Evolutionary conservation across 805 yeast genomes (phyloP), one percentile per base, ranked within the genome.

Genomic region (Teunomyces gatunensis): DNA sequence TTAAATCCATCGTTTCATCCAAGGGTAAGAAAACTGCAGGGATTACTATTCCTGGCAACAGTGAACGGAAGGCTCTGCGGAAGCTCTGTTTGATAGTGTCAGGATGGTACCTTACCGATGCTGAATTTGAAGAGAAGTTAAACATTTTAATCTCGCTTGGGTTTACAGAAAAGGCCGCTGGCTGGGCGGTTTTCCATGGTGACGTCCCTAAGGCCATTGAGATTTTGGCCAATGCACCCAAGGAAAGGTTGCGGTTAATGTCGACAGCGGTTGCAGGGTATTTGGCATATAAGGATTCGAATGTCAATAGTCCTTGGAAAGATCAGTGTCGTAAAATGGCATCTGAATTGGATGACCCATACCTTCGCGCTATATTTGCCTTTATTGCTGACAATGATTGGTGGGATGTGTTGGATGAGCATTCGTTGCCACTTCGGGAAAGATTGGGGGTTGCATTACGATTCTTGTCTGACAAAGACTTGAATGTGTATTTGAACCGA

Each of bases 111-210:
- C 83, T 88, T 56, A 83, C 89, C 1, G 78, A 80, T 13, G 70
- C 79, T 21, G 96, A 89, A 60, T 76, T 89, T 51, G 96, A 90
- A 54, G 82, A 78, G 34, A 83, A 85, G 51, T 75, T 87, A 34
- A 67, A 69, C 18, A 71, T 74, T 35, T 72, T 92, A 35, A 80
- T 84, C 18, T 64, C 69, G 0, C 64, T 70, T 12, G 90, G 87
- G 0, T 78, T 80, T 49, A 79, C 78, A 52, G 96, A 90, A 51
- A 84, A 92, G 60, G 98, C 99, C 0, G 99, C 97, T 0, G 98
- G 96, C 0, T 89, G 96, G 96, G 97, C 97, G 0, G 91, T 90
- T 0, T 92, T 92, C 64, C 92, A 89, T 61, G 97, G 96, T 5
- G 88, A 90, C 63, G 87, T 92, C 2, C 77, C 80, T 2, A 77